Evolutionary conservation across 2,329 filamentous ascomycete species (phyloP), one percentile per base, ranked within the genome.

Genomic region (Fusarium coicis): DNA sequence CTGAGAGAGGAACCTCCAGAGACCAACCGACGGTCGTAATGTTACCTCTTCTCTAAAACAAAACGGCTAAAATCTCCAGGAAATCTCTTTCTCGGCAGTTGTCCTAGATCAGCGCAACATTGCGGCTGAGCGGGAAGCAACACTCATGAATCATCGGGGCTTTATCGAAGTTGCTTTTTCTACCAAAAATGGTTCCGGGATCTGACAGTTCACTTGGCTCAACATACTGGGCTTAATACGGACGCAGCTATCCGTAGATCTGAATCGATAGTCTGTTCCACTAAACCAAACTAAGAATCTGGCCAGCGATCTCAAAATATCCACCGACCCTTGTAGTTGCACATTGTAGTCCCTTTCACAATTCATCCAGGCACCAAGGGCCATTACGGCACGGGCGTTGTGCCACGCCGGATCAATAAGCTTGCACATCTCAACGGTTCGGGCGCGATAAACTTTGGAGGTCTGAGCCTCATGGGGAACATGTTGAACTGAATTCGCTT

Each of bases 11-110:
- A 47, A 30, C 6, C 11, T 26, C 6, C 0, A 21, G 0, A 16
- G 26, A 30, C 4, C 6, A 7, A 23, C 18, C 2, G 11, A 1
- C 1, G 6, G 19, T 16, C 3, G 4, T 10, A 16, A 16, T 30
- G 3, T 11, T 30, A 7, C 26, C 12, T 2, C 26, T n/a, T 21
- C 14, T 4, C 19, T 10, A 4, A 8, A 0, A 21, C 4, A 3
- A 21, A 4, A 30, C 19, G 15, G 4, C 8, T 5, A 0, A 6
- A 21, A 19, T 3, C 14, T 7, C 15, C 18, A 18, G 6, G 0
- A 11, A 7, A 12, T 10, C 12, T 3, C 23, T 18, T 21, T 46
- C 23, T 30, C 26, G 10, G 26, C 9, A 30, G 4, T 47, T 30
- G 2, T 21, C 9, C 1, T 15, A 30, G 12, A 8, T 16, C 2